Evolutionary conservation across 441 rosid species (phyloP).

Genomic region (Manihot esculenta): DNA sequence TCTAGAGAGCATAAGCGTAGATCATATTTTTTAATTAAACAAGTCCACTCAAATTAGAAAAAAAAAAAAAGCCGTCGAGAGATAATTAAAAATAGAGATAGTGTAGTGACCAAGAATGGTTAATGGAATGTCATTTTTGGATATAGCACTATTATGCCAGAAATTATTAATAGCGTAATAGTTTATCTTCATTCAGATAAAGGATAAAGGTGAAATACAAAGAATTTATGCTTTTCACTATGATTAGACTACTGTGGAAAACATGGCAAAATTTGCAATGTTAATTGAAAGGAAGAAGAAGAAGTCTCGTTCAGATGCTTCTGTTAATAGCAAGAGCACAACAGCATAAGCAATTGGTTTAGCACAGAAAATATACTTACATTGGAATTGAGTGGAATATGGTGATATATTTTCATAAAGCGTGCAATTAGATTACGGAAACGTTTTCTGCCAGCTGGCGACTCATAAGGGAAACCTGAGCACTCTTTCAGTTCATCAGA

Average conservation of each 20-base stretch:
- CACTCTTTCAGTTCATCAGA: conserved; percentile 63
- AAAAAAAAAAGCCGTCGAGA: not conserved
- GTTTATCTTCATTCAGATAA: not conserved
- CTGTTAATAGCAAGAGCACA: too few species aligned
- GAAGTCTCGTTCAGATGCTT: too few species aligned
- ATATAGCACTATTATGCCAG: not conserved
- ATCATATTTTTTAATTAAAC: not conserved
- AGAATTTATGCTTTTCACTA: too few species aligned
- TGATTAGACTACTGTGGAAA: too few species aligned
- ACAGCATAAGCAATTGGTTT: too few species aligned
- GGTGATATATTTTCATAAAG: conserved; percentile 91
- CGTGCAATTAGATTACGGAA: conserved; percentile 82
- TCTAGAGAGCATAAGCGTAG: not conserved
- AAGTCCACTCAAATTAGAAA: too few species aligned
- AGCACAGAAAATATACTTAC: too few species aligned
- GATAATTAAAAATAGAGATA: not conserved
- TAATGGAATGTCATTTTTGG: not conserved
- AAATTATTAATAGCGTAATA: not conserved
- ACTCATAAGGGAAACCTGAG: conserved; percentile 80
- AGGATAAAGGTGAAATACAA: too few species aligned
- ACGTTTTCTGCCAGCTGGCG: conserved; percentile 85
- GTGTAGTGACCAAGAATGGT: too few species aligned
- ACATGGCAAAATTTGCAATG: too few species aligned
- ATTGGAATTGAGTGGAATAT: conserved; percentile 71
- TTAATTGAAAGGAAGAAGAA: too few species aligned